These are phyloP conservation scores for Aspergillus ostianus DNA, from an alignment of 495 filamentous ascomycete species.

Conservation along the genomic window DNA sequence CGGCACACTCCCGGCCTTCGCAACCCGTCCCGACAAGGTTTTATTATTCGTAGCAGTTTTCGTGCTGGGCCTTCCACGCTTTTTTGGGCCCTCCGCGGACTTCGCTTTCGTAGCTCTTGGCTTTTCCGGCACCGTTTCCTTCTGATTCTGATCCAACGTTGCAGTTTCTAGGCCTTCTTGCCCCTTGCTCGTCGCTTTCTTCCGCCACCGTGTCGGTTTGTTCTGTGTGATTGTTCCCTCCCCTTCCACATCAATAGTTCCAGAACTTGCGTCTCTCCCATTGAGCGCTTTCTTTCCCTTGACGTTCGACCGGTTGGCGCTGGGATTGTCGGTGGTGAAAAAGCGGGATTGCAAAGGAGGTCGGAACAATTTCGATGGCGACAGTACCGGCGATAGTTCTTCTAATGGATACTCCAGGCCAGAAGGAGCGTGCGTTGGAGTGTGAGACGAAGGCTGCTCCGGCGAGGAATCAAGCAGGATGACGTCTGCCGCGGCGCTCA, in stretches of 20 bases:
- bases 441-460: constrained; percentile 19
- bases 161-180: constrained; percentile 4
- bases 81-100: constrained; percentile 17
- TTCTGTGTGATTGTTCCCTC: background rate
- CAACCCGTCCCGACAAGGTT: constrained; percentile 36
- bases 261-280: background rate
- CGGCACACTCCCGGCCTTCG: constrained; percentile 26
- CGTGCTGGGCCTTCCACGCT: constrained; percentile 16
- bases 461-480: constrained; percentile 46
- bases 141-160: constrained; percentile 6
- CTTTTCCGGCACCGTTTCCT: constrained; percentile 17
- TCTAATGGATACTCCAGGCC: no score
- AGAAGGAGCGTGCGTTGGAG: constrained; percentile 17
- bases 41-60: constrained; percentile 28
- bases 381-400: constrained; percentile 30
- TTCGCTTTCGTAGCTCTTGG: constrained; percentile 6
- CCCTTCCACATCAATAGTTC: background rate
- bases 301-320: constrained; percentile 8
- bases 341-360: constrained; percentile 29
- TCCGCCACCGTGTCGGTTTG: constrained; percentile 20
- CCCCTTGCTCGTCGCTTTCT: constrained; percentile 17
- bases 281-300: constrained; percentile 8
- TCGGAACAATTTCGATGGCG: constrained; percentile 36
- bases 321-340: constrained; percentile 18
- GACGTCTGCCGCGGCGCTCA: constrained; percentile 31